Base-by-base conservation (phyloP, 1,139 yeast genomes). In the Debaryomyces coudertii region DNA sequence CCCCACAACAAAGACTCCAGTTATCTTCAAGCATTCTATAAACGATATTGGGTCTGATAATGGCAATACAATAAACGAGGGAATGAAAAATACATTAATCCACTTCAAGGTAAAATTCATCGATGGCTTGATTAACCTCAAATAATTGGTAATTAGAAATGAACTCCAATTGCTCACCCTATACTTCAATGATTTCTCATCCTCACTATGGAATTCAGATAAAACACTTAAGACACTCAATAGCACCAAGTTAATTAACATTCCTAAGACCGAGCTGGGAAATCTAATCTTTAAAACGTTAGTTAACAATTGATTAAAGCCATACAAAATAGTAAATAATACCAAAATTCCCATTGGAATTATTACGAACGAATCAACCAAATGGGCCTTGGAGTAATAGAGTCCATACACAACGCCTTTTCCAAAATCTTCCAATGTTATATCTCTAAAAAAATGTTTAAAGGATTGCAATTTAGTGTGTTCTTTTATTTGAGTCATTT, bases 31-130 rank as follows among this genome's bases (percentile, higher is more conserved):
- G 15, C 90, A 88, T 54, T 87, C 95, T 18, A 77, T 76, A 35
- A 83, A 82, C 11, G 85, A 71, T 39, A 87, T 84, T 49, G 78
- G 77, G 31, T 79, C 77, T 12, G 89, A 78, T 45, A 86, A 70
- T 0, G 95, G 93, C 41, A 87, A 73, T 1, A 84, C 77, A 23
- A 87, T 81, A 57, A 87, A 87, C 0, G 90, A 83, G 0, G 95
- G 93, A 1, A 88, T 82, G 69, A 87, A 87, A 60, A 83, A 86
- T 7, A 86, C 77, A 61, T 85, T 86, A 66, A 87, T 87, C 93
- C 93, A 87, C 47, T 85, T 74, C 47, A 87, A 69, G 2, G 85
- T 71, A 60, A 87, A 87, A 46, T 87, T 86, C 68, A 82, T 80
- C 1, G 88, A 84, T 1, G 87, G 79, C 45, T 83, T 83, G 44